Evolutionary conservation across 2,329 filamentous ascomycete species (phyloP).

Genomic region (Zasmidium cellare): DNA sequence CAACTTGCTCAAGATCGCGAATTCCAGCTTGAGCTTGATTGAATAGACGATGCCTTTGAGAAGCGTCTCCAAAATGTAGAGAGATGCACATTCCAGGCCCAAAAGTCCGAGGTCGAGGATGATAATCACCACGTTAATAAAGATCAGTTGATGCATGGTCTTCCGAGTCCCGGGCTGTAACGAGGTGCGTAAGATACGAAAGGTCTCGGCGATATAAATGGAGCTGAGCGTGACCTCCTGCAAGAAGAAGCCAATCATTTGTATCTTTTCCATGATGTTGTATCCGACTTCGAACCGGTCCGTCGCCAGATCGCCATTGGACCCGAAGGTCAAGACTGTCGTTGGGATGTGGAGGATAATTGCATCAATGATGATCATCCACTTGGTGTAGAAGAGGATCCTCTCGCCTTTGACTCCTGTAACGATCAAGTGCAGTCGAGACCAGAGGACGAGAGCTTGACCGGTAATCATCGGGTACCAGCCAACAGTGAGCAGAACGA

Average conservation of each 20-base stretch:
- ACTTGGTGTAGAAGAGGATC: conserved; percentile 52
- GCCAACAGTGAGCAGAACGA: conserved; percentile 45
- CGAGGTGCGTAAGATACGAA: conserved; percentile 23
- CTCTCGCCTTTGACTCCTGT: conserved; percentile 43
- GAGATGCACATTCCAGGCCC: conserved; percentile 35
- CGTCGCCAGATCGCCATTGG: conserved; percentile 39
- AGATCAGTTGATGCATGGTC: conserved; percentile 38
- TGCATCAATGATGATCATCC: conserved; percentile 59
- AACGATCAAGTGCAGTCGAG: conserved; percentile 60
- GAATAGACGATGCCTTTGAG: conserved; percentile 39
- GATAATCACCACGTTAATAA: conserved; percentile 41
- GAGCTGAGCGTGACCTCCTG: conserved; percentile 39
- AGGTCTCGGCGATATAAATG: conserved; percentile 34
- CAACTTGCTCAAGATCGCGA: conserved; percentile 32
- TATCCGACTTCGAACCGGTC: conserved; percentile 39
- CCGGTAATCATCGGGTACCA: conserved; percentile 64
- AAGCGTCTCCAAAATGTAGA: conserved; percentile 37
- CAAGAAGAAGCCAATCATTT: conserved; percentile 45
- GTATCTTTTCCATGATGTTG: conserved; percentile 46
- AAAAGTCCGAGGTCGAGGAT: conserved; percentile 37
- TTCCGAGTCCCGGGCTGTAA: conserved; percentile 20
- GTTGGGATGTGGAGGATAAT: conserved; percentile 56
- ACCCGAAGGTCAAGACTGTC: conserved; percentile 56
- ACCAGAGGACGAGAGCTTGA: conserved; percentile 55
- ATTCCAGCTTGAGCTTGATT: conserved; percentile 38